Evolutionary conservation across 2,329 filamentous ascomycete species (phyloP).

Genomic region (Penicillium sp.): DNA sequence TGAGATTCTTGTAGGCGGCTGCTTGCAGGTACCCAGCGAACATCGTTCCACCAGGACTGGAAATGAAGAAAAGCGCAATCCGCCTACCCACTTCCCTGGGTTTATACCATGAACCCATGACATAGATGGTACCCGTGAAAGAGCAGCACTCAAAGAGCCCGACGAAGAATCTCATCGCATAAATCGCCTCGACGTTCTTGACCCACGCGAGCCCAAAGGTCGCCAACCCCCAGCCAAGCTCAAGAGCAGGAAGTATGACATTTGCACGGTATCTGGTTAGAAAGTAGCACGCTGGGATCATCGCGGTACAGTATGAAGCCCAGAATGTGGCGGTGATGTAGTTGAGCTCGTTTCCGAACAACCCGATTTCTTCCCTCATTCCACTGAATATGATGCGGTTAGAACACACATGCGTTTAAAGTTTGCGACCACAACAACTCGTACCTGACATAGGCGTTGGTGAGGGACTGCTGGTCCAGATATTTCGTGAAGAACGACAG

Average conservation of each 20-base stretch:
- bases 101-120: neutral
- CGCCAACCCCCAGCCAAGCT: neutral
- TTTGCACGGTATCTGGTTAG: neutral
- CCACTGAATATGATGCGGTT: neutral
- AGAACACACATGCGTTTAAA: neutral
- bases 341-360: neutral
- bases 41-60: neutral
- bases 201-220: neutral
- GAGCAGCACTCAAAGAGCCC: neutral
- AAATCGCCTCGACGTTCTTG: neutral
- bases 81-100: neutral
- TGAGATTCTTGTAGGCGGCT: neutral
- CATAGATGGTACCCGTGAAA: neutral
- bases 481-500: neutral
- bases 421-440: neutral
- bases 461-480: neutral
- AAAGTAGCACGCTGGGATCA: neutral
- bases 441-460: neutral
- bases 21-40: neutral
- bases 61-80: neutral
- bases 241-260: neutral
- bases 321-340: neutral
- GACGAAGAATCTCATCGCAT: neutral
- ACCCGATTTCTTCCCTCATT: neutral
- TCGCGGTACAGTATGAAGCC: neutral